These are phyloP conservation scores for Halophytophthora batemanensis DNA, from an alignment of 352 stramenopile genomes.

Conservation along the genomic window DNA sequence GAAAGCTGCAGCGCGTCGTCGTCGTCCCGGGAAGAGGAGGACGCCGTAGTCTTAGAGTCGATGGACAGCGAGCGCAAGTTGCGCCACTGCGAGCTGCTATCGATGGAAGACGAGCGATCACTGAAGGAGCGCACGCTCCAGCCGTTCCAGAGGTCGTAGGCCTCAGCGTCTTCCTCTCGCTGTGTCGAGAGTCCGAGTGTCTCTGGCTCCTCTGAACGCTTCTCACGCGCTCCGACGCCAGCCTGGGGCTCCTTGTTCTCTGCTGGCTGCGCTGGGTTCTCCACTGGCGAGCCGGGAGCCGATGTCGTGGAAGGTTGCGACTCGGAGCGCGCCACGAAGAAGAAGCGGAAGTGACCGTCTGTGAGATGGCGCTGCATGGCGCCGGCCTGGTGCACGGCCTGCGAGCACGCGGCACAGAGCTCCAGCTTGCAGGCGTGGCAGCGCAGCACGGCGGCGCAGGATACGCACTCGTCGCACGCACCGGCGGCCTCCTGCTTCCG, in stretches of 20 bases:
- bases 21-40: slow-evolving; percentile 15
- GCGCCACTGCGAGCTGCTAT: slow-evolving; percentile 29
- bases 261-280: background rate
- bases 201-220: background rate
- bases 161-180: slow-evolving; percentile 9
- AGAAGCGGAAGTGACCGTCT: slow-evolving; percentile 28
- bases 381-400: slow-evolving; percentile 34
- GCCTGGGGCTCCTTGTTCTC: background rate
- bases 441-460: slow-evolving; percentile 20
- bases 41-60: slow-evolving; percentile 19
- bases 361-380: slow-evolving; percentile 41
- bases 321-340: slow-evolving; percentile 14
- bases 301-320: slow-evolving; percentile 26
- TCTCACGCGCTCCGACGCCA: too few species aligned
- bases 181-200: background rate
- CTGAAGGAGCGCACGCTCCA: slow-evolving; percentile 37
- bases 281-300: slow-evolving; percentile 20
- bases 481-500: background rate
- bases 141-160: slow-evolving; percentile 37
- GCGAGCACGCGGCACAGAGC: slow-evolving; percentile 41
- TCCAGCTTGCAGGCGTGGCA: slow-evolving; percentile 50
- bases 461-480: slow-evolving; percentile 48
- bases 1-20: slow-evolving; percentile 37
- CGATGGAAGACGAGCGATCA: slow-evolving; percentile 17
- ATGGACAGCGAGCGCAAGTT: slow-evolving; percentile 36